Evolutionary conservation across 1,139 yeast genomes (phyloP), one percentile per base, ranked within the genome.

Genomic region (Taphrina populina): DNA sequence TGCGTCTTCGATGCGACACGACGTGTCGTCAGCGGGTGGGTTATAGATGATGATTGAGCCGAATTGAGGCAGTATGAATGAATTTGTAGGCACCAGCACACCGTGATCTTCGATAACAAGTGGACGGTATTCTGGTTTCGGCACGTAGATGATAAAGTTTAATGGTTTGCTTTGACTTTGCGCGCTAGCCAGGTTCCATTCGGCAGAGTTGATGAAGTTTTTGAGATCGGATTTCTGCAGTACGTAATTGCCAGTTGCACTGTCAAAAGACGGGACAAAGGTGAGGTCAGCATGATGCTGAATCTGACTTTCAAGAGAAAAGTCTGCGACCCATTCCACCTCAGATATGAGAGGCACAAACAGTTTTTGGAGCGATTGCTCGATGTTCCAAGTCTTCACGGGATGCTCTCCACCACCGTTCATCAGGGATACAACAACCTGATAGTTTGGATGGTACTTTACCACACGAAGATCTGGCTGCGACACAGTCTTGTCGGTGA

Each of bases 51-150:
- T 63, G 11, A 73, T 71, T 1, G 76, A 76, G n/a, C 97, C 97
- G 95, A 95, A 90, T 70, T 87, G 95, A 5, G 96, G 95, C 29
- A 90, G 79, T 54, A 86, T 69, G 66, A 85, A 90, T 40, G 92
- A 81, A 64, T 84, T 80, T 54, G 87, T 76, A 1, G 62, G 60
- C 0, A 84, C 77, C 10, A 23, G 13, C 19, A 37, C 17, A 7
- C 45, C 47, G n/a, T 34, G n/a, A 56, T 74, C 70, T 53, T 72
- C 76, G 55, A 73, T 67, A 7, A 45, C 39, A 62, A 74, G 62
- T 1, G 83, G 84, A 13, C 73, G 68, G 19, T 71, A 71, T 15
- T 73, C 70, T 33, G 70, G 65, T 34, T 78, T 73, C 0, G 94
- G 88, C 58, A 82, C 76, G 63, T 81, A 86, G 1, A 83, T 69